These are phyloP conservation scores for Sisymbrium irio DNA, from an alignment of 345 rosid genomes.

Conservation along the genomic window DNA sequence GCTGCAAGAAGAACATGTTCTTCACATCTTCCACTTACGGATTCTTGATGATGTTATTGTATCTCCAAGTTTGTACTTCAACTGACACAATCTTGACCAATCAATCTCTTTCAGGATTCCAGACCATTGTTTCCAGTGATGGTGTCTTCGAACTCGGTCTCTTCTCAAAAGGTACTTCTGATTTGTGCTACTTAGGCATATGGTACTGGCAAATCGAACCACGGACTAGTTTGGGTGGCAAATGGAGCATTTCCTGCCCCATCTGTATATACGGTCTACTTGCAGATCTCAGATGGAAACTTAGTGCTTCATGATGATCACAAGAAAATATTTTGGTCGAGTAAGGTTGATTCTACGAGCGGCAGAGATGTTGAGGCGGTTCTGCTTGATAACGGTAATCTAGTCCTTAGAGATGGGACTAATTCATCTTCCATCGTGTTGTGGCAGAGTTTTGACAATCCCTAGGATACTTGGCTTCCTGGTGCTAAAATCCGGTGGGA, in stretches of 20 bases:
- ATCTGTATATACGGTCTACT: slow-evolving; percentile 24
- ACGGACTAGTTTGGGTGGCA: slow-evolving; percentile 66
- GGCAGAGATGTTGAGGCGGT: slow-evolving; percentile 37
- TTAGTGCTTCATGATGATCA: slow-evolving; percentile 41
- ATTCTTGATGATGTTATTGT: not conserved
- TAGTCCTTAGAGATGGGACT: slow-evolving; percentile 42
- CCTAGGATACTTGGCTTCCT: slow-evolving; percentile 61
- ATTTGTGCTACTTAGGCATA: slow-evolving; percentile 55
- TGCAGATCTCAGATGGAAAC: slow-evolving; percentile 49
- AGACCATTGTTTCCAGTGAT: slow-evolving; percentile 44
- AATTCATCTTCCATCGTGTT: slow-evolving; percentile 21
- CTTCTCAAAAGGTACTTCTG: slow-evolving; percentile 52
- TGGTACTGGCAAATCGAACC: slow-evolving; percentile 41
- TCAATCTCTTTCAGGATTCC: slow-evolving; percentile 46
- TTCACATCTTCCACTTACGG: not conserved
- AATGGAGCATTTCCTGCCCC: slow-evolving; percentile 47
- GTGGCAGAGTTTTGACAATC: slow-evolving; percentile 74
- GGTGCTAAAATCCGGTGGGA: slow-evolving; percentile 46
- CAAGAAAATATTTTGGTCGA: no score
- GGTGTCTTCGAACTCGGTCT: slow-evolving; percentile 53
- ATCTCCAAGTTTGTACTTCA: slow-evolving; percentile 19
- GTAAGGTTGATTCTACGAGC: not conserved
- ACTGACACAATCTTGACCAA: slow-evolving; percentile 47
- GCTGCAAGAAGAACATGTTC: not conserved
- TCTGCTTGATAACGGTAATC: slow-evolving; percentile 54